These are phyloP conservation scores for Phytophthora chlamydospora DNA, from an alignment of 352 stramenopile genomes.

Conservation along the genomic window DNA sequence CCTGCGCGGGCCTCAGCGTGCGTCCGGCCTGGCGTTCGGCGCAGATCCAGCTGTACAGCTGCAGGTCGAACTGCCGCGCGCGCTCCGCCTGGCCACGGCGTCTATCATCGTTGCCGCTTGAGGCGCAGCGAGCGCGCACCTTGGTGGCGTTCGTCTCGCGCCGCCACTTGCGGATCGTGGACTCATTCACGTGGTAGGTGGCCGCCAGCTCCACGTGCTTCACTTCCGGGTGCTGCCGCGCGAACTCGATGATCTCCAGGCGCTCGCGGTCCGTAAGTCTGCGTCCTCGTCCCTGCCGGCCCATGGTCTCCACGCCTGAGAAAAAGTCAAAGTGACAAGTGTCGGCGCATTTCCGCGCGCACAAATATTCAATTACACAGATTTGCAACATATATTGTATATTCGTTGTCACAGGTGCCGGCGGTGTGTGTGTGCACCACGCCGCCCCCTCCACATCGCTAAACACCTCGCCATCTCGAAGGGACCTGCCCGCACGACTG, in stretches of 20 bases:
- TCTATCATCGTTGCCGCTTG: conserved; percentile 39
- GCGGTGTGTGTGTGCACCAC: no score
- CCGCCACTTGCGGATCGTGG: conserved; percentile 68
- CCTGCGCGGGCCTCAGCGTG: conserved; percentile 30
- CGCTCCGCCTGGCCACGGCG: conserved; percentile 48
- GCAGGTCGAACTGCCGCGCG: conserved; percentile 47
- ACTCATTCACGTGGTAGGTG: conserved; percentile 60
- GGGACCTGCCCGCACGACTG: neutral
- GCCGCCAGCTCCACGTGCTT: conserved; percentile 56
- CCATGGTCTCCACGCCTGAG: neutral
- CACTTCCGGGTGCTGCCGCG: conserved; percentile 49
- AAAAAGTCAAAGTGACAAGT: no score
- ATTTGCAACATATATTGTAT: no score
- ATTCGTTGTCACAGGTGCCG: no score
- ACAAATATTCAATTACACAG: no score
- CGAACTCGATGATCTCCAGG: conserved; percentile 66
- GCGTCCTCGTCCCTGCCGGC: conserved; percentile 43
- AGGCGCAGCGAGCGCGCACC: conserved; percentile 47
- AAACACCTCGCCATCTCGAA: conserved; percentile 6
- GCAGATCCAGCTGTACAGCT: conserved; percentile 47
- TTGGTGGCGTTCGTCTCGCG: conserved; percentile 40
- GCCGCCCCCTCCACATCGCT: conserved; percentile 22
- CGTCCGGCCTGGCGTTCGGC: conserved; percentile 23
- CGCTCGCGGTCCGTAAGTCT: conserved; percentile 68
- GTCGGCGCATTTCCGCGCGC: no score